Evolutionary conservation across 2,329 filamentous ascomycete genomes (phyloP).

Genomic region (Talaromyces sp.): DNA sequence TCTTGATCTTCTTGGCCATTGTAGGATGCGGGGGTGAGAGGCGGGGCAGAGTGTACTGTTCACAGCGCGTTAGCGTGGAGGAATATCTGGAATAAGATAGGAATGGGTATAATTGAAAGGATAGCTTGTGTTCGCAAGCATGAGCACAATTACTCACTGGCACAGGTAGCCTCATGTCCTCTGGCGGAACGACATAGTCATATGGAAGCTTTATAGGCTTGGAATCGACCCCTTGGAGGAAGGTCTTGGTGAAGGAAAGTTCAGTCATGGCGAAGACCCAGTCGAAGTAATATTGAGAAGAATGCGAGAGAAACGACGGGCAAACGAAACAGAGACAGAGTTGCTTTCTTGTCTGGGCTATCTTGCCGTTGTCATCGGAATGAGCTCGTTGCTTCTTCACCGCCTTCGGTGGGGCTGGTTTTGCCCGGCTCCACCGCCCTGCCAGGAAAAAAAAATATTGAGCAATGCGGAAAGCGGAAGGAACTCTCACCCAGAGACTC

Average conservation of each 20-base stretch:
- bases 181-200: conserved; percentile 85
- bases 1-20: conserved; percentile 39
- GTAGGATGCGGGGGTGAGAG: conserved; percentile 39
- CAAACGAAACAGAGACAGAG: not conserved
- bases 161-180: conserved; percentile 67
- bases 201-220: conserved; percentile 76
- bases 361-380: not conserved
- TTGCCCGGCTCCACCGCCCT: conserved; percentile 6
- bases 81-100: not conserved
- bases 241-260: conserved; percentile 76
- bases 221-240: conserved; percentile 74
- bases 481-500: not conserved
- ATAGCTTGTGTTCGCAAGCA: not conserved
- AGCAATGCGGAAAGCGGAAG: not conserved
- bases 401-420: conserved; percentile 9
- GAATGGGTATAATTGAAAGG: not conserved
- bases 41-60: conserved; percentile 45
- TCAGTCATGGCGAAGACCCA: conserved; percentile 61
- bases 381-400: conserved; percentile 5
- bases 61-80: not conserved
- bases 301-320: not conserved
- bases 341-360: not conserved
- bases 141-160: conserved; percentile 55
- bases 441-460: conserved; percentile 12
- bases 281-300: not conserved